Evolutionary conservation across 805 yeast species (phyloP), one percentile per base, ranked within the genome.

Genomic region (Clavispora asparagi): DNA sequence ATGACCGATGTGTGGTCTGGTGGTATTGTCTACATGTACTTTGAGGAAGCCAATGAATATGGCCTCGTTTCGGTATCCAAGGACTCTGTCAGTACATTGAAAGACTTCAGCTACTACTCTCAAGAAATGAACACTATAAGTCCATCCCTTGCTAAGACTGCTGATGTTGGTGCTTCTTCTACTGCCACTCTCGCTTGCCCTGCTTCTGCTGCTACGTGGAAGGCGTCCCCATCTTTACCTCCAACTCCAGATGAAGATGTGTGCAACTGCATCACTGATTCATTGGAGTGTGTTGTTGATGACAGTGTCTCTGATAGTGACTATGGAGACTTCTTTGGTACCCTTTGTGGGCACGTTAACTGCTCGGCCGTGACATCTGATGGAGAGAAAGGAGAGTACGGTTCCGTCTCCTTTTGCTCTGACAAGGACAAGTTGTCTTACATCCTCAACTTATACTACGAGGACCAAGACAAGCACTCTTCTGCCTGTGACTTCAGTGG

Each of bases 1-100:
- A 88, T 88, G 96, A 84, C 94, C 41, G 86, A 80, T 59, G 91
- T 88, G 43, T 89, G 95, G 94, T 87, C 95, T 37, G 96, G 96
- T 62, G 96, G 96, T 67, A 86, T 88, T 57, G 92, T 87, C 44
- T 88, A 89, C 77, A 87, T 87, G 94, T 88, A 87, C 71, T 86
- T 83, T 64, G 81, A 89, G 73, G 96, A 88, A 68, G 82, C 68
- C 40, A 89, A 89, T 68, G 65, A 86, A 55, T 88, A 87, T 62
- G 96, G 96, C 50, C 76, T 88, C 50, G 95, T 88, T 25, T 60
- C 82, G 29, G 68, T 85, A 41, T 60, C 58, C 25, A 67, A 69
- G 39, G 76, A 68, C 58, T 50, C 52, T 14, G 89, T 85, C 44
- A 67, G 73, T 23, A 85, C 91, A 7, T 62, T 84, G 56, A 68